Conservation (phyloP, 108 stramenopile species). For the Discostella stelligeroides region DNA sequence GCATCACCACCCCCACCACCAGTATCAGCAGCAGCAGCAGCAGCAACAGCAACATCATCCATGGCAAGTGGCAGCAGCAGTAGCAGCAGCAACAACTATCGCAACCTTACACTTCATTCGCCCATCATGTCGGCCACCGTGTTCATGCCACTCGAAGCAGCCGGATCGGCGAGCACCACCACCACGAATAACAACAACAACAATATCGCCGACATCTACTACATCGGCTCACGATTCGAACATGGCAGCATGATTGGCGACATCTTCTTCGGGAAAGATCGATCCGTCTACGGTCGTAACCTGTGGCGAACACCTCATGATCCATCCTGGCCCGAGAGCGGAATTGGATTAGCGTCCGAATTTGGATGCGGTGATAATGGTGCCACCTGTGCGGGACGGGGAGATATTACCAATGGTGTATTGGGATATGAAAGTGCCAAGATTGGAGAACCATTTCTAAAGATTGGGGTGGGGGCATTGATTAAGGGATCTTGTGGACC, state of each 20-base stretch:
- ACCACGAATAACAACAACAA: constrained; percentile 38
- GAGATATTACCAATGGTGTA: constrained; percentile 80
- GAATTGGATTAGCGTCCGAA: constrained; percentile 78
- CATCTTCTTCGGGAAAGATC: constrained; percentile 39
- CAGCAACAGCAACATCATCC: not conserved
- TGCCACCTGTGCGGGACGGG: constrained; percentile 58
- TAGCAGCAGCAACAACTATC: constrained; percentile 25
- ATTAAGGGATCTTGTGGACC: constrained; percentile 80
- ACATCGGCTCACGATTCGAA: constrained; percentile 73
- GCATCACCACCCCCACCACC: no score
- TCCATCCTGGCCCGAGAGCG: constrained; percentile 79
- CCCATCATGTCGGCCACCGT: constrained; percentile 51
- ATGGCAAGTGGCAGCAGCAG: not conserved
- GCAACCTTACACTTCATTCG: constrained; percentile 60
- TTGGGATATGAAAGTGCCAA: constrained; percentile 76
- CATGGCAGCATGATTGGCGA: constrained; percentile 80
- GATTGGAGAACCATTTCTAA: constrained; percentile 59
- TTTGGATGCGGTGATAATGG: constrained; percentile 87
- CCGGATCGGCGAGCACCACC: no score
- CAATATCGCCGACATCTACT: constrained; percentile 47
- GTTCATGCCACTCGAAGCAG: no score
- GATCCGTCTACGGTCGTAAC: constrained; percentile 59
- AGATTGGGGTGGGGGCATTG: constrained; percentile 56
- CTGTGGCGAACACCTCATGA: constrained; percentile 77
- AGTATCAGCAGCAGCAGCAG: not conserved